Evolutionary conservation across 805 yeast species (phyloP), one percentile per base, ranked within the genome.

Genomic region (Candida piceae): DNA sequence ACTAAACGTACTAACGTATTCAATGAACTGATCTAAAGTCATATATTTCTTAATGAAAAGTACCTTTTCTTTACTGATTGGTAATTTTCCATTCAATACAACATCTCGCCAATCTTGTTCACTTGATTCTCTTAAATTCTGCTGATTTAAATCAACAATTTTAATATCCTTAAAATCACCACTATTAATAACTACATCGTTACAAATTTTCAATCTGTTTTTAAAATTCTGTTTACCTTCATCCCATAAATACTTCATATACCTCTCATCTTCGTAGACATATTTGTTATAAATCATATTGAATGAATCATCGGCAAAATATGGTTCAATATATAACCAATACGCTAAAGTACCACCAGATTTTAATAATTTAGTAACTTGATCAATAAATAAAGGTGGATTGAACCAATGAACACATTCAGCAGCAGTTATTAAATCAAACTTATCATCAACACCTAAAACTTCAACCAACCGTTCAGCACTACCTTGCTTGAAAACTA

Each of bases 341-440:
- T 74, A 72, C 0, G 88, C 84, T 32, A 87, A 52, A 0, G 88
- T 80, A 2, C 93, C 95, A 18, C 38, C 34, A 6, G 74, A 69
- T 35, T 70, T 72, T 41, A 86, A 63, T 11, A 76, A 62, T 5
- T 74, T 50, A 16, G 63, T 58, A 2, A 74, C 66, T 41, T 74
- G 76, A 5, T 57, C 49, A 3, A 50, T 16, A 35, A 50, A 50
- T 16, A 32, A 29, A 3, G 16, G 18, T 4, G 74, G 80, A 38
- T 80, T 69, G 46, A 84, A 72, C 94, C 95, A 86, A 58, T 86
- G 95, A 16, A 72, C 73, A 36, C 87, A 81, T 53, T 86, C 88
- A 1, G 88, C 93, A 8, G 78, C 83, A 2, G 88, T 77, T 13
- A 87, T 59, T 42, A 84, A 46, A 50, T 82, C 89, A 9, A 77